A percentile compares a stretch with the other conserved stretches of the same genome.
Conservation (phyloP, 164 flowering plant genomes). For the Cinnamomum chago region DNA sequence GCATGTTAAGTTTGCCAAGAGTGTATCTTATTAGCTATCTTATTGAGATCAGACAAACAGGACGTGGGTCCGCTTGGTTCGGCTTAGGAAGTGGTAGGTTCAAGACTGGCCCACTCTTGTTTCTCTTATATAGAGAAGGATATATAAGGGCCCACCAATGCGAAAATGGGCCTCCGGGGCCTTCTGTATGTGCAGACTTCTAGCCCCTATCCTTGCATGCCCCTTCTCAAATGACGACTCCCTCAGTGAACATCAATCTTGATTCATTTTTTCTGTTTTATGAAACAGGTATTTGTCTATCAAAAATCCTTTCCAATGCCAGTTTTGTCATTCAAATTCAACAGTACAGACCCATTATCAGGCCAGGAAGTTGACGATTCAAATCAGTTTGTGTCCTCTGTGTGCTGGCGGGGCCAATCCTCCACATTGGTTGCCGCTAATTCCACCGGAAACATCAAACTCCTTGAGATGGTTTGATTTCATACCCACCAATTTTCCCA, state of each 20-base stretch:
- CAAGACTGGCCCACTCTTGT: too few species aligned
- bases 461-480: conserved; percentile 79
- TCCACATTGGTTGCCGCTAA: conserved; percentile 85
- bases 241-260: neutral
- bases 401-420: conserved; percentile 93
- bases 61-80: too few species aligned
- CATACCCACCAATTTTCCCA: neutral
- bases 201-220: too few species aligned
- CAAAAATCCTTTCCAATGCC: conserved; percentile 98
- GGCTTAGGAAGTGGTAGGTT: too few species aligned
- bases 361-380: conserved; percentile 64
- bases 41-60: too few species aligned
- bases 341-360: conserved; percentile 51
- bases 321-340: conserved; percentile 69
- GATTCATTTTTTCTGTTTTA: neutral
- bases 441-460: conserved; percentile 80
- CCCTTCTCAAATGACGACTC: neutral
- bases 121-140: too few species aligned
- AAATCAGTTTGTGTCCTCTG: conserved; percentile 78
- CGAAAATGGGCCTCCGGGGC: too few species aligned
- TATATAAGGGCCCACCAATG: too few species aligned
- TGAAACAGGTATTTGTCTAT: conserved; percentile 70
- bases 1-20: too few species aligned
- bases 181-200: too few species aligned
- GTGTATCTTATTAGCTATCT: too few species aligned